phyloP scores from a whole-genome alignment of 2,329 filamentous ascomycete species.

The Diaporthe sp. region DNA sequence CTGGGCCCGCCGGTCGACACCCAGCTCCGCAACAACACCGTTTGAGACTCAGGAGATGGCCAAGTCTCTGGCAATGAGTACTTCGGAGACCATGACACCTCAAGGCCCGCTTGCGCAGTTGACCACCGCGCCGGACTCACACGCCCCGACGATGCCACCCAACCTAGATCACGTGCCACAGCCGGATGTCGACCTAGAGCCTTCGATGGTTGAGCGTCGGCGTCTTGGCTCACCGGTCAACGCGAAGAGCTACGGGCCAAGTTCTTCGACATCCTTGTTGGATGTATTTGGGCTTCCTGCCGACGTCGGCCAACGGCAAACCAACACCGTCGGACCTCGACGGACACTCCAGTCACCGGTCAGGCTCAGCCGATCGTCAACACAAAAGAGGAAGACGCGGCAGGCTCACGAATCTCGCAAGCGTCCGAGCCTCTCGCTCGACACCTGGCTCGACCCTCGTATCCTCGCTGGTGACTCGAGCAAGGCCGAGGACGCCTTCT shows the following conservation, averaged over 20 bases:
- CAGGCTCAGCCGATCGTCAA: slow-evolving; percentile 62
- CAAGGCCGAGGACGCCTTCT: slow-evolving; percentile 29
- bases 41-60: slow-evolving; percentile 73
- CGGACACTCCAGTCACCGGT: slow-evolving; percentile 65
- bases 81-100: slow-evolving; percentile 72
- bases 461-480: slow-evolving; percentile 40
- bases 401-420: slow-evolving; percentile 63
- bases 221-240: slow-evolving; percentile 66
- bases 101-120: slow-evolving; percentile 70
- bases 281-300: slow-evolving; percentile 50
- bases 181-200: slow-evolving; percentile 39
- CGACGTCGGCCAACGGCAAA: slow-evolving; percentile 52
- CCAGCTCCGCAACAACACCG: slow-evolving; percentile 56
- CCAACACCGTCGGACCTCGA: slow-evolving; percentile 60
- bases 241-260: slow-evolving; percentile 70
- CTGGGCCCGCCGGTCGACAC: slow-evolving; percentile 60
- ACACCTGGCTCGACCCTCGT: slow-evolving; percentile 62
- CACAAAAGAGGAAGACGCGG: slow-evolving; percentile 65
- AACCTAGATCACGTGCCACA: slow-evolving; percentile 34
- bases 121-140: slow-evolving; percentile 52
- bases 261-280: slow-evolving; percentile 62
- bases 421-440: slow-evolving; percentile 64
- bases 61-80: slow-evolving; percentile 71
- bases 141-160: slow-evolving; percentile 34
- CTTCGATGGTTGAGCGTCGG: slow-evolving; percentile 45